A percentile compares a stretch with the other conserved stretches of the same genome.
phyloP scores from a whole-genome alignment of 2,329 filamentous ascomycete species.

The Cephalotrichum gorgonifer region DNA sequence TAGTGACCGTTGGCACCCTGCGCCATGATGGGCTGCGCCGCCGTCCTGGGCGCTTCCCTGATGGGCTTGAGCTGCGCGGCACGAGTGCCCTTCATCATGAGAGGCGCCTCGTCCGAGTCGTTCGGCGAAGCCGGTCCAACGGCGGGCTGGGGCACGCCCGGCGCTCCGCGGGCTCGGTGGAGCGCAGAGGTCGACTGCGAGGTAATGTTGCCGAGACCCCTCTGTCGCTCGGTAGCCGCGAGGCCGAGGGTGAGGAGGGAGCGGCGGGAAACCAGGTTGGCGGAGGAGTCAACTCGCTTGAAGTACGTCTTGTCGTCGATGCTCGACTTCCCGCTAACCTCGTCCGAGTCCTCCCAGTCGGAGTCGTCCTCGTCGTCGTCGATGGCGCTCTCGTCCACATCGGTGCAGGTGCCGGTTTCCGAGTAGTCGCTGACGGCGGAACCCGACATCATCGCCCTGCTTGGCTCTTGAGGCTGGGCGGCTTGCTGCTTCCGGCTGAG shows the following conservation, averaged over 20 bases:
- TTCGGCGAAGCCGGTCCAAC: constrained; percentile 32
- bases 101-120: constrained; percentile 51
- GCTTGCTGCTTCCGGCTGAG: constrained; percentile 60
- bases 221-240: constrained; percentile 62
- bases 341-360: constrained; percentile 58
- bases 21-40: constrained; percentile 67
- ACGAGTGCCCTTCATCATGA: constrained; percentile 49
- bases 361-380: constrained; percentile 57
- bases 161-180: constrained; percentile 42
- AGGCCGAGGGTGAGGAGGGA: constrained; percentile 88
- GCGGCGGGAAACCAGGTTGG: constrained; percentile 72
- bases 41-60: constrained; percentile 55
- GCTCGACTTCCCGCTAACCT: constrained; percentile 75
- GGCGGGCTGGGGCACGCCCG: constrained; percentile 10
- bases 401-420: constrained; percentile 52
- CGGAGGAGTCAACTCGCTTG: constrained; percentile 80
- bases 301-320: constrained; percentile 74
- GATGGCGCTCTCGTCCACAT: constrained; percentile 75
- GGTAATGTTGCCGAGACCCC: constrained; percentile 57
- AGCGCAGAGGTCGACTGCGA: constrained; percentile 60
- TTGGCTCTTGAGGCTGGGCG: constrained; percentile 46
- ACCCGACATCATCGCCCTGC: constrained; percentile 30
- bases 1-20: constrained; percentile 54
- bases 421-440: constrained; percentile 39
- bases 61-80: constrained; percentile 40